Conservation (phyloP, 495 filamentous ascomycete genomes). For the Rhypophila decipiens region DNA sequence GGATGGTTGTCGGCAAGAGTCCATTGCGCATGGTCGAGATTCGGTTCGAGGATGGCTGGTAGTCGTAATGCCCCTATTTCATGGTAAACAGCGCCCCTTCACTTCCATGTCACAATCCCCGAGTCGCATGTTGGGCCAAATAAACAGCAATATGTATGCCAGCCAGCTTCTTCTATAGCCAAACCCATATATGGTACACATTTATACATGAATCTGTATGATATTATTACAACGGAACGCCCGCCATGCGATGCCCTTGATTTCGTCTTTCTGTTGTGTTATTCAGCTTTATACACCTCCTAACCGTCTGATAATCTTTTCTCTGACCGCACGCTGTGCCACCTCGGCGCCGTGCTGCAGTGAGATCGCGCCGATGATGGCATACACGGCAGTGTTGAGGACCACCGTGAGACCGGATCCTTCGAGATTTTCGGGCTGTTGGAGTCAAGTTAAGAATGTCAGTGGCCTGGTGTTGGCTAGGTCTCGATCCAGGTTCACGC, state of each 20-base stretch:
- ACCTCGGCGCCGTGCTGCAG: conserved; percentile 76
- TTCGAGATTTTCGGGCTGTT: conserved; percentile 62
- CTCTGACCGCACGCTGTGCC: conserved; percentile 66
- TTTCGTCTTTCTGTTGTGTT: no score
- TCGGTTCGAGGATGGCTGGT: conserved; percentile 18
- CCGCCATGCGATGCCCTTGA: no score
- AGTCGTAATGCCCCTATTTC: neutral
- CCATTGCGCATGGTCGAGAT: conserved; percentile 20
- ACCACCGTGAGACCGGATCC: conserved; percentile 67
- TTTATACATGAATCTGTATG: conserved; percentile 14
- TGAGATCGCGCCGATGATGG: conserved; percentile 80
- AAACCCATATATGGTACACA: conserved; percentile 21
- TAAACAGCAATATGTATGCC: no score
- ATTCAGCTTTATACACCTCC: no score
- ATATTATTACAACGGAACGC: conserved; percentile 9
- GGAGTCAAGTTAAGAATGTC: no score
- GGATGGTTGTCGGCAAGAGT: conserved; percentile 22
- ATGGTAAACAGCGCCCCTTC: conserved; percentile 2
- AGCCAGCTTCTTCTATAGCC: conserved; percentile 4
- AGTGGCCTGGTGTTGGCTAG: conserved; percentile 7
- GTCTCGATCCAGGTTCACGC: conserved; percentile 17
- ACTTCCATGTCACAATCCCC: conserved; percentile 1
- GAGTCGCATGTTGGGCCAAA: no score
- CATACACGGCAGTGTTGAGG: conserved; percentile 68
- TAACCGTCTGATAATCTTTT: conserved; percentile 60